These are phyloP conservation scores for Termitomyces sp. DNA, from an alignment of 768 basidiomycete species.

Conservation along the genomic window DNA sequence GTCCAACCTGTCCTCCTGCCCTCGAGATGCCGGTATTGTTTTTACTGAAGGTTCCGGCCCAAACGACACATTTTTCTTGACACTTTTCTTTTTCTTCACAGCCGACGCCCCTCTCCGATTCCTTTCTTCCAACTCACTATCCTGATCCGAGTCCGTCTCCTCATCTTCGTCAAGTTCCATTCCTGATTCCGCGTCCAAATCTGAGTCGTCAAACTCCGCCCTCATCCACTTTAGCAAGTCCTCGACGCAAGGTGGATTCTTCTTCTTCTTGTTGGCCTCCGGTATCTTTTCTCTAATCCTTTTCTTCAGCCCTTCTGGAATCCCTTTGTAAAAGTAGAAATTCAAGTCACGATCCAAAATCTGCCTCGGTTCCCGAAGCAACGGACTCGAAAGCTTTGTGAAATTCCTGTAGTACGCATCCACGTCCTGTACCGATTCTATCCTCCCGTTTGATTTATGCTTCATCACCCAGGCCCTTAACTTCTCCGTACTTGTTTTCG, in stretches of 20 bases:
- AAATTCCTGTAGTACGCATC: not conserved
- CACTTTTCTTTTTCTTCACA: too few relatives aligned
- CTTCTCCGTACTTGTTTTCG: too few relatives aligned
- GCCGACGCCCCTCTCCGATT: too few relatives aligned
- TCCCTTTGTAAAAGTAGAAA: not conserved
- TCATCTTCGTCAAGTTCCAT: too few relatives aligned
- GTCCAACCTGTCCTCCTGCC: too few relatives aligned
- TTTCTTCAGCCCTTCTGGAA: not conserved
- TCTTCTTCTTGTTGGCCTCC: not conserved
- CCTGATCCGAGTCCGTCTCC: too few relatives aligned
- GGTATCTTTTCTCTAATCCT: not conserved
- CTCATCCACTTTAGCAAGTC: not conserved
- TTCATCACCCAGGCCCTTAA: too few relatives aligned
- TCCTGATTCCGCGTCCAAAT: not conserved
- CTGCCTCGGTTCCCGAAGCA: not conserved
- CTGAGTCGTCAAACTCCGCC: not conserved
- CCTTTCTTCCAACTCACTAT: too few relatives aligned
- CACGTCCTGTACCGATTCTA: not conserved
- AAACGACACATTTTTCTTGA: too few relatives aligned
- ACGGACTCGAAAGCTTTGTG: not conserved
- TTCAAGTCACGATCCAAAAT: not conserved
- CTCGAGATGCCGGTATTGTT: too few relatives aligned
- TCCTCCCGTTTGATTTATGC: not conserved
- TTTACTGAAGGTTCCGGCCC: too few relatives aligned
- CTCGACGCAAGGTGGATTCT: fast-evolving